These are phyloP conservation scores for Dalbergia oliveri DNA, from an alignment of 306 rosid species.

Conservation along the genomic window DNA sequence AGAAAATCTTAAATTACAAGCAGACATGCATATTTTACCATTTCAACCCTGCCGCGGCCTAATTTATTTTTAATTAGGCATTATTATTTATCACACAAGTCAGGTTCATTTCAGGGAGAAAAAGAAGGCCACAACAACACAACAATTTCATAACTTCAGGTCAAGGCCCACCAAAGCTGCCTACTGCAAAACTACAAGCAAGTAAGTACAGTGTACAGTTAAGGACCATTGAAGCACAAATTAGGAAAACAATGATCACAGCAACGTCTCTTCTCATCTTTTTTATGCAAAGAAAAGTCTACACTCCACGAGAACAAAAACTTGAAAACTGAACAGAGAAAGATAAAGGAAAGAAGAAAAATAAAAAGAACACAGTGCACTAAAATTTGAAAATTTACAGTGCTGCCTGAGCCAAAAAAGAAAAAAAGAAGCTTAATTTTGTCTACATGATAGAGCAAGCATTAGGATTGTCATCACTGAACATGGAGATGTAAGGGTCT, in stretches of 20 bases:
- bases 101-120: slow-evolving; percentile 26
- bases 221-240: slow-evolving; percentile 40
- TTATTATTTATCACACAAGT: slow-evolving; percentile 37
- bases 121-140: slow-evolving; percentile 28
- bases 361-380: slow-evolving; percentile 40
- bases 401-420: background rate
- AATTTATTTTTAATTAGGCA: slow-evolving; percentile 14
- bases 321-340: slow-evolving; percentile 23
- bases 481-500: slow-evolving; percentile 86
- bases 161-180: slow-evolving; percentile 44
- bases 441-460: slow-evolving; percentile 93
- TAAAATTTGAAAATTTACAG: slow-evolving; percentile 60
- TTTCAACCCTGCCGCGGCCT: slow-evolving; percentile 17
- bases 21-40: slow-evolving; percentile 25
- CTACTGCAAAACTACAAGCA: slow-evolving; percentile 37
- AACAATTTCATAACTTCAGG: slow-evolving; percentile 27
- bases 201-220: slow-evolving; percentile 17
- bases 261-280: slow-evolving; percentile 50
- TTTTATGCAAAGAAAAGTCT: slow-evolving; percentile 40
- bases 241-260: slow-evolving; percentile 35
- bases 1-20: background rate
- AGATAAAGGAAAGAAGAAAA: slow-evolving; percentile 2
- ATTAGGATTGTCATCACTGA: slow-evolving; percentile 98
- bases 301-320: slow-evolving; percentile 44
- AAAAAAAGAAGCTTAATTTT: background rate